Percentiles rank a stretch among this genome's conserved stretches.
These are phyloP conservation scores for Kodamaea alishanica DNA, from an alignment of 1,139 yeast genomes.

Conservation along the genomic window DNA sequence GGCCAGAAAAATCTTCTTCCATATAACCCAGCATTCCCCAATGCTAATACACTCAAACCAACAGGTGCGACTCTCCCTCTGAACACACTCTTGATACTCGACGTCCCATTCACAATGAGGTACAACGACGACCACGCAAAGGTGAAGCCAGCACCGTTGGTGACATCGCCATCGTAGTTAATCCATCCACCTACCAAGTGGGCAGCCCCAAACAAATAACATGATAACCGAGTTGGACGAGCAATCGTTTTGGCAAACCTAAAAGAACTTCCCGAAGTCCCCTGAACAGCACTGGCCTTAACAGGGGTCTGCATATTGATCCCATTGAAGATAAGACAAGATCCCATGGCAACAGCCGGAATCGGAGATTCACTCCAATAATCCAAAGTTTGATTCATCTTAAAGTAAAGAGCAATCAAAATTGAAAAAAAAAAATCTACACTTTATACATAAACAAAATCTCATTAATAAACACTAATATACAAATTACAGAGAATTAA, in stretches of 20 bases:
- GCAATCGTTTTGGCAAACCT: conserved; percentile 27
- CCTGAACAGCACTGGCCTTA: conserved; percentile 13
- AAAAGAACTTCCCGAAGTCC: conserved; percentile 30
- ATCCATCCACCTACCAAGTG: conserved; percentile 79
- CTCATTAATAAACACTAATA: conserved; percentile 8
- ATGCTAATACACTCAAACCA: conserved; percentile 54
- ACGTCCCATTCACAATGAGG: conserved; percentile 67
- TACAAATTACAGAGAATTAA: conserved; percentile 5
- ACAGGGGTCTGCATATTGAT: conserved; percentile 9
- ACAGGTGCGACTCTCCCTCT: conserved; percentile 55
- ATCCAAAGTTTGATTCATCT: conserved; percentile 1
- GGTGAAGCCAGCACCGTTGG: conserved; percentile 83
- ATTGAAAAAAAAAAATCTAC: not conserved
- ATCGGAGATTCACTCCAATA: conserved; percentile 12
- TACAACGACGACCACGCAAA: conserved; percentile 87
- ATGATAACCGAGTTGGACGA: conserved; percentile 37
- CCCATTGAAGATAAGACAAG: conserved; percentile 18
- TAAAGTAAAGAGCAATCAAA: not conserved
- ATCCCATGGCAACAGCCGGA: conserved; percentile 21
- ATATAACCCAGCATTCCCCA: conserved; percentile 60
- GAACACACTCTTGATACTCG: conserved; percentile 44
- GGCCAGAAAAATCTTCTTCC: conserved; percentile 66
- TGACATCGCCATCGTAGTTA: conserved; percentile 73
- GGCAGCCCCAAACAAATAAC: conserved; percentile 53
- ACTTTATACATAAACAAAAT: not conserved